Base-by-base conservation (phyloP, 345 rosid genomes). In the Kernera saxatilis region DNA sequence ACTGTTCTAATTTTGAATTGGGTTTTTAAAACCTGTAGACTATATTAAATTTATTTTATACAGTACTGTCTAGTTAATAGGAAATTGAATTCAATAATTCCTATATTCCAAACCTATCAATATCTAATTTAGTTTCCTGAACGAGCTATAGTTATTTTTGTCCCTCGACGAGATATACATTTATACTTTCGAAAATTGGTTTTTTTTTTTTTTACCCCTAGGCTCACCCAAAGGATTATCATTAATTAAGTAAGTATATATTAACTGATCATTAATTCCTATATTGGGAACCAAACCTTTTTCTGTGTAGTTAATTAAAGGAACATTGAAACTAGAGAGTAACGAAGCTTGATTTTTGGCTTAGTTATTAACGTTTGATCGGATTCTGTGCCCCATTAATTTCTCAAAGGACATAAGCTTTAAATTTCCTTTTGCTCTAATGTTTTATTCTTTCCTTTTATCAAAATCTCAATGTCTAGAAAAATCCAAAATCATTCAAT, bases 131-230 rank as follows among this genome's bases (percentile, higher is more conserved):
- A 8, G 29, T 17, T 35, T 17, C 7, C 25, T 69, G 21, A 55
- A 48, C 39, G 66, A 69, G 46, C 18, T 36, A 45, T 30, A 60
- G 26, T 64, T 58, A n/a, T n/a, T n/a, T n/a, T n/a, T n/a, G n/a
- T n/a, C n/a, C n/a, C n/a, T n/a, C n/a, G n/a, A n/a, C n/a, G n/a
- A n/a, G n/a, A n/a, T n/a, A n/a, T n/a, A 59, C 44, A 45, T n/a
- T 36, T 27, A 61, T 52, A 53, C 36, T 43, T 71, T 44, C n/a
- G 10, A 41, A 41, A 52, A 3, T 2, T 33, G 32, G 4, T 30
- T 44, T 44, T 68, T 81, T 44, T 68, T 81, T 71, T 2, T 49
- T 64, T 37, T 79, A 77, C 73, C 82, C 80, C 84, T 77, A 82
- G 69, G 84, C 76, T 77, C 58, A 72, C 78, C 76, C 78, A 73